These are phyloP conservation scores for Dactylellina parvicollis DNA, from an alignment of 2,329 filamentous ascomycete species.

Conservation along the genomic window DNA sequence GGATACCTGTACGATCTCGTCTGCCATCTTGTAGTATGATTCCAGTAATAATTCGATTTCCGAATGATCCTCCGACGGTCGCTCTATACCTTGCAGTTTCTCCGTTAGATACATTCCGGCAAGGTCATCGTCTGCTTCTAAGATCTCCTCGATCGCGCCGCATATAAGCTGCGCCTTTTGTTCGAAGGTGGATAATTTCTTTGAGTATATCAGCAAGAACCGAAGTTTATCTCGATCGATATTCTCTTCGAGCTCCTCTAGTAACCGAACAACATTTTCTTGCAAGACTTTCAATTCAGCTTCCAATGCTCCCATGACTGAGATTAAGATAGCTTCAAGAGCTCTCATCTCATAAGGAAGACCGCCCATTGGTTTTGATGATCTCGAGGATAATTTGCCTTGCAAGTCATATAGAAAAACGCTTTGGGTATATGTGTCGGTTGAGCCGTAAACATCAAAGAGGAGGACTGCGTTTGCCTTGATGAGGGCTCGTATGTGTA, in stretches of 20 bases:
- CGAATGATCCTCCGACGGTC: conserved; percentile 86
- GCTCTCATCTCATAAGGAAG: conserved; percentile 96
- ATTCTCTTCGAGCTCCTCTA: conserved; percentile 92
- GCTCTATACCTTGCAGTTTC: conserved; percentile 76
- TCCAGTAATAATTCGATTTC: conserved; percentile 97
- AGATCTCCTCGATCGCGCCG: conserved; percentile 91
- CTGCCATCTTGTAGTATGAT: conserved; percentile 96
- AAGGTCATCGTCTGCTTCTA: conserved; percentile 95
- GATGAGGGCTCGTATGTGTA: conserved; percentile 95
- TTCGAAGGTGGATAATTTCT: conserved; percentile 95
- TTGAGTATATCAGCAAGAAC: conserved; percentile 89
- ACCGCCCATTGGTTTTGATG: conserved; percentile 68
- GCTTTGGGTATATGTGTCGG: conserved; percentile 92
- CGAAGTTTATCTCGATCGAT: conserved; percentile 94
- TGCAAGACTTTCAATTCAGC: conserved; percentile 93
- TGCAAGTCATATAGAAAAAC: conserved; percentile 98
- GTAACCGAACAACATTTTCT: conserved; percentile 87
- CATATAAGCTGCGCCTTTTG: conserved; percentile 94
- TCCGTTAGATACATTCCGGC: conserved; percentile 95
- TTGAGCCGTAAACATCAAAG: conserved; percentile 95
- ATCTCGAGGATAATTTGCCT: conserved; percentile 74
- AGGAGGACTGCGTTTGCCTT: conserved; percentile 93
- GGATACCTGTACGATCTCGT: conserved; percentile 96
- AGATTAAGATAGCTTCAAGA: conserved; percentile 92
- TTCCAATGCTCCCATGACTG: conserved; percentile 89